Evolutionary conservation across 352 stramenopile genomes (phyloP).

Genomic region (Phytophthora pisi): DNA sequence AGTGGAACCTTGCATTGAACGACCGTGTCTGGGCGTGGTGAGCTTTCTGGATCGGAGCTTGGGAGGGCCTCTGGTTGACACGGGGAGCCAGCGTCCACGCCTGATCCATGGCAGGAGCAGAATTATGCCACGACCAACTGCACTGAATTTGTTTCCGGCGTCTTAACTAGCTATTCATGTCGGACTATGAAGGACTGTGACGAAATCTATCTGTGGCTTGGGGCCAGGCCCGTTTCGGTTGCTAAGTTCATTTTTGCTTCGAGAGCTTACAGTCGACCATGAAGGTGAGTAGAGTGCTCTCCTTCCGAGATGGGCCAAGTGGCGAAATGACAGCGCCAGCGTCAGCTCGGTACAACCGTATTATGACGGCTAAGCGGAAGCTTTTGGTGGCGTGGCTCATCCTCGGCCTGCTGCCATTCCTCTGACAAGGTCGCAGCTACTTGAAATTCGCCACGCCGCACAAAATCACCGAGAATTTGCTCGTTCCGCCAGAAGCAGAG

Average conservation of each 20-base stretch:
- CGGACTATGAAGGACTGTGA: too few species aligned
- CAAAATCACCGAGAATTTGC: conserved; percentile 6
- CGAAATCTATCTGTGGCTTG: conserved; percentile 4
- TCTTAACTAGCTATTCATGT: neutral
- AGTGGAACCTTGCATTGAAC: conserved; percentile 9
- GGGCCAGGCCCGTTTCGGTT: neutral
- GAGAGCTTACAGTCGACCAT: neutral
- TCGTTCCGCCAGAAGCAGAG: neutral
- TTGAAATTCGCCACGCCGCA: conserved; percentile 3
- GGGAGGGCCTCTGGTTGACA: conserved; percentile 10
- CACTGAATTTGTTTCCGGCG: conserved; percentile 7
- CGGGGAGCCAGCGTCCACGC: conserved; percentile 13
- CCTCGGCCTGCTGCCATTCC: neutral
- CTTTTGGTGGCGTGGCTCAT: neutral
- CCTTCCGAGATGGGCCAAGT: neutral
- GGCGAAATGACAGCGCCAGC: neutral
- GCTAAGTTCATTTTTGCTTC: neutral
- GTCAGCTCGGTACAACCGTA: neutral
- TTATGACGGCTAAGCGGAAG: conserved; percentile 3
- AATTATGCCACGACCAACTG: conserved; percentile 1
- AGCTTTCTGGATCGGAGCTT: conserved; percentile 7
- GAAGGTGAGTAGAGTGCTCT: neutral
- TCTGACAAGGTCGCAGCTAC: neutral
- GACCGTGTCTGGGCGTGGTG: neutral
- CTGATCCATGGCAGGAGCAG: conserved; percentile 24